These are phyloP conservation scores for Capsicum rhomboideum DNA, from an alignment of 257 asterid genomes.

Conservation along the genomic window DNA sequence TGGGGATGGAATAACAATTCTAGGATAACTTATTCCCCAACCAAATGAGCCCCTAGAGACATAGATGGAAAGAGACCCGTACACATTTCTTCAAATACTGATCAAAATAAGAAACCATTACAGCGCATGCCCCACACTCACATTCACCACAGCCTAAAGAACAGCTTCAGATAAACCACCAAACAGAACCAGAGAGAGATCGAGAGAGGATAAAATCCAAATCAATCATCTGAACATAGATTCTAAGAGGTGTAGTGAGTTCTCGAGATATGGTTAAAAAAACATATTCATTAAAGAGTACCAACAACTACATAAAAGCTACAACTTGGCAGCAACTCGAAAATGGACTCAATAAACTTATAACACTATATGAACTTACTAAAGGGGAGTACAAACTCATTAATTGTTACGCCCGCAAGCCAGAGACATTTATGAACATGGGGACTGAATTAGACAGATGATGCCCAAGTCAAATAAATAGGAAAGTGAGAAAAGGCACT, in stretches of 20 bases:
- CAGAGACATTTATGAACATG: background rate
- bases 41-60: no score
- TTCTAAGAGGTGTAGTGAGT: background rate
- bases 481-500: background rate
- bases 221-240: background rate
- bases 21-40: no score
- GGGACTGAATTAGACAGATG: background rate
- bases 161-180: slow-evolving; percentile 1
- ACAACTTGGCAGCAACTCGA: background rate
- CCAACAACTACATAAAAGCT: background rate
- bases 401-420: background rate
- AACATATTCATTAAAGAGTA: background rate
- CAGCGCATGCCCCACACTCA: slow-evolving; percentile 99
- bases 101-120: slow-evolving; percentile 84
- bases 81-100: slow-evolving; percentile 62
- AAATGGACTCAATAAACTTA: no score
- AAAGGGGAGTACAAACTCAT: background rate
- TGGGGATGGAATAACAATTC: no score
- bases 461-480: background rate
- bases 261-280: background rate
- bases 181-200: background rate
- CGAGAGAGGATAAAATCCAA: background rate
- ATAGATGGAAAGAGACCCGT: slow-evolving; percentile 49
- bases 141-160: slow-evolving; percentile 63
- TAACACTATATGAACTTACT: no score